Base-by-base conservation (phyloP, 805 yeast species). In the Lipomyces chichibuensis region DNA sequence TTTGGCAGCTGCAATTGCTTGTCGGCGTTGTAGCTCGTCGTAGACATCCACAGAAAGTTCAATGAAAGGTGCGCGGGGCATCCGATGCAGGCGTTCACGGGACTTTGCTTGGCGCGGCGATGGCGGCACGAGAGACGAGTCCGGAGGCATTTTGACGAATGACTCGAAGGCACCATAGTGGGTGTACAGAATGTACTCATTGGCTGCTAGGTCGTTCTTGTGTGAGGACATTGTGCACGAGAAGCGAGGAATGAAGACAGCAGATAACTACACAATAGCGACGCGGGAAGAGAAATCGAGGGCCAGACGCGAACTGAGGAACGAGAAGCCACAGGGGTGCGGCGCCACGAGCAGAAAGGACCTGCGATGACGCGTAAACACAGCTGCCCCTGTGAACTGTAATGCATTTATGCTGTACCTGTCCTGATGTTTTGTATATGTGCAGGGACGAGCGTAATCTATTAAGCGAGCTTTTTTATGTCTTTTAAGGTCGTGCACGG, bases 41-140 rank as follows among this genome's bases (percentile, higher is more conserved):
- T 87, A 90, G 13, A 95, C 98, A 77, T 95, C 99, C 2, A 97
- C 92, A 71, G 96, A 87, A 66, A 95, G 84, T 77, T 95, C 99
- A 68, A 84, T 83, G 75, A 95, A 92, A 78, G 96, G 99, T 37
- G 84, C 81, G 33, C 74, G 71, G 1, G 97, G 88, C 63, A 96
- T 83, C 75, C 91, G 92, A 69, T 89, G 83, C 59, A 94, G 83
- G 78, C 94, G 92, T 71, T 90, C 92, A 72, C 97, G 83, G 2
- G 97, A 97, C 75, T 91, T 87, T 14, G 63, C 65, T 60, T 69
- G 72, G 4, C 69, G 69, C 46, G 69, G 67, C 25, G 71, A 64
- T 8, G 66, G 62, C 32, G 64, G 65, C 49, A 63, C 62, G 23
- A 29, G 55, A 29, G 52, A 51, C 62, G 57, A 57, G 61, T 53